A percentile compares a stretch with the other conserved stretches of the same genome.
These are phyloP conservation scores for Amaranthus cruentus DNA, from an alignment of 148 eudicot species.

Conservation along the genomic window DNA sequence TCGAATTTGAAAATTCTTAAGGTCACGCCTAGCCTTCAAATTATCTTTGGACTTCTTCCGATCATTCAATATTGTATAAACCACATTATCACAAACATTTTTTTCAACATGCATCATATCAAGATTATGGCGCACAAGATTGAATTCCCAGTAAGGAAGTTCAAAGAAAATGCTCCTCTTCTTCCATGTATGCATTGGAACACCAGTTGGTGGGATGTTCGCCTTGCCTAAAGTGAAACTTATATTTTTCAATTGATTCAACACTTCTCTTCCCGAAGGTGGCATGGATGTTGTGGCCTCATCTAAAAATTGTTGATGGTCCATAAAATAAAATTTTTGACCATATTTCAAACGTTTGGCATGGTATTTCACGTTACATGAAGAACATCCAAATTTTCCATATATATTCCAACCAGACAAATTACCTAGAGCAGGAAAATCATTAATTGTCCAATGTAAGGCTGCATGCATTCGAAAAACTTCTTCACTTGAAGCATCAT, in stretches of 20 bases:
- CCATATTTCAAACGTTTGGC: background rate
- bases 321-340: background rate
- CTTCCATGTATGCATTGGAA: background rate
- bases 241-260: background rate
- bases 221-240: background rate
- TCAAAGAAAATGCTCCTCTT: background rate
- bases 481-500: conserved; percentile 1
- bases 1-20: background rate
- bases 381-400: background rate
- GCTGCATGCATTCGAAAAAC: background rate
- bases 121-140: background rate
- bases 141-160: background rate
- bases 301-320: background rate
- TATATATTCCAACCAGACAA: background rate
- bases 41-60: background rate
- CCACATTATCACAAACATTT: background rate
- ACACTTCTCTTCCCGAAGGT: background rate
- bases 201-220: no score
- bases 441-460: background rate
- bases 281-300: background rate
- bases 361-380: background rate
- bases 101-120: background rate
- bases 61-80: background rate
- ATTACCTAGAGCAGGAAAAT: conserved; percentile 5
- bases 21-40: background rate